phyloP scores from a whole-genome alignment of 148 eudicot genomes.

The Beta vulgaris region DNA sequence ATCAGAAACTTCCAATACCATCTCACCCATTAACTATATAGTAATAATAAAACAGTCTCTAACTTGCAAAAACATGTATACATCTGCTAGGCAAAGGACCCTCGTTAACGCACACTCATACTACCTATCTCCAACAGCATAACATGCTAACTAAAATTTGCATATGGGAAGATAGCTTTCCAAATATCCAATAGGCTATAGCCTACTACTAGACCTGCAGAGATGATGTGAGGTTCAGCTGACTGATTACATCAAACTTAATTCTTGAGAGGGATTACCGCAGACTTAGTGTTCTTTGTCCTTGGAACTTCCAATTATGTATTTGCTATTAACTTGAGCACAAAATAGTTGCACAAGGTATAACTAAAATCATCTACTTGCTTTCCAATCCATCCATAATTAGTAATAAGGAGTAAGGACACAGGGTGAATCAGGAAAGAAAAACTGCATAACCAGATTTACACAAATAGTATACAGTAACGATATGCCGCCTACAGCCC shows the following conservation, averaged over 20 bases:
- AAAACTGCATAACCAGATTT: background rate
- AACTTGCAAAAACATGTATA: background rate
- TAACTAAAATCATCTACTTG: too few relatives aligned
- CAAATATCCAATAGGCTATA: background rate
- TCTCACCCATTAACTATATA: background rate
- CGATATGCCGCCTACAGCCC: background rate
- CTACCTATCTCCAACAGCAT: background rate
- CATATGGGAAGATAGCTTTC: background rate
- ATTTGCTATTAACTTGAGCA: background rate
- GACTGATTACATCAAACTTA: background rate
- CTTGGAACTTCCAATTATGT: background rate
- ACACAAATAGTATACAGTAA: background rate
- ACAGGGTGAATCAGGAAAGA: background rate
- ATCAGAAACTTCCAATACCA: background rate
- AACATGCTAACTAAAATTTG: background rate
- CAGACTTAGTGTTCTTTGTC: background rate
- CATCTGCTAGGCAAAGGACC: background rate
- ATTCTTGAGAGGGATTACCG: background rate
- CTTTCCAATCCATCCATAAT: too few relatives aligned
- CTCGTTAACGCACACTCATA: background rate
- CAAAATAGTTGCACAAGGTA: background rate
- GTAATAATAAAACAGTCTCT: background rate
- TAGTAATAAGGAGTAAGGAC: too few relatives aligned
- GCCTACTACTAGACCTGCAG: slow-evolving; percentile 5
- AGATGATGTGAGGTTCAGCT: background rate